These are phyloP conservation scores for Penicillium sp. DNA, from an alignment of 2,329 filamentous ascomycete species.

Conservation along the genomic window DNA sequence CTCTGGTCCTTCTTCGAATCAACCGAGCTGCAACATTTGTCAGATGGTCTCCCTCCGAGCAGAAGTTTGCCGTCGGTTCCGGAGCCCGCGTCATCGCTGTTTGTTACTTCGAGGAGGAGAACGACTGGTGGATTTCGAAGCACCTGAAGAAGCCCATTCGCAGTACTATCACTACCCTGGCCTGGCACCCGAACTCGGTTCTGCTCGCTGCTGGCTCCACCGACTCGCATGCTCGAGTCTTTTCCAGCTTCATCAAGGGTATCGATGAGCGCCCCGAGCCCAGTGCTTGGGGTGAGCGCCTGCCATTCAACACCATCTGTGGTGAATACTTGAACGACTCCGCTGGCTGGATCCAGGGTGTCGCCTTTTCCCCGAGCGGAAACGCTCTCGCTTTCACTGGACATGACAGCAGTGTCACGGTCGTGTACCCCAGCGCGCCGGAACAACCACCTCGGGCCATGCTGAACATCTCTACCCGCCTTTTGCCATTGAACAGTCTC, in stretches of 20 bases:
- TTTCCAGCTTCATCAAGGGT: slow-evolving; percentile 95
- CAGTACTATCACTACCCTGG: slow-evolving; percentile 90
- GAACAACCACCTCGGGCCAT: slow-evolving; percentile 91
- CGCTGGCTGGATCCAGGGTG: slow-evolving; percentile 92
- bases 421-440: slow-evolving; percentile 89
- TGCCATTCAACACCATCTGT: slow-evolving; percentile 98
- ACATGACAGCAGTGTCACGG: slow-evolving; percentile 94
- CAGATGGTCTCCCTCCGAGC: slow-evolving; percentile 94
- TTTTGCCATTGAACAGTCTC: slow-evolving; percentile 87
- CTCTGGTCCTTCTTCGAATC: slow-evolving; percentile 92
- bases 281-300: slow-evolving; percentile 86
- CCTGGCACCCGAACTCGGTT: slow-evolving; percentile 97
- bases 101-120: slow-evolving; percentile 99
- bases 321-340: slow-evolving; percentile 96
- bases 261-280: slow-evolving; percentile 83
- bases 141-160: slow-evolving; percentile 98
- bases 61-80: slow-evolving; percentile 95
- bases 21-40: slow-evolving; percentile 96
- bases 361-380: slow-evolving; percentile 88
- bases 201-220: slow-evolving; percentile 93
- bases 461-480: slow-evolving; percentile 82
- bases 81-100: slow-evolving; percentile 93
- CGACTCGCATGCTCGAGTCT: slow-evolving; percentile 91
- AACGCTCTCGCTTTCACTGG: slow-evolving; percentile 91
- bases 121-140: slow-evolving; percentile 99